Conservation (phyloP, 2,329 filamentous ascomycete genomes). For the Cladophialophora immunda region DNA sequence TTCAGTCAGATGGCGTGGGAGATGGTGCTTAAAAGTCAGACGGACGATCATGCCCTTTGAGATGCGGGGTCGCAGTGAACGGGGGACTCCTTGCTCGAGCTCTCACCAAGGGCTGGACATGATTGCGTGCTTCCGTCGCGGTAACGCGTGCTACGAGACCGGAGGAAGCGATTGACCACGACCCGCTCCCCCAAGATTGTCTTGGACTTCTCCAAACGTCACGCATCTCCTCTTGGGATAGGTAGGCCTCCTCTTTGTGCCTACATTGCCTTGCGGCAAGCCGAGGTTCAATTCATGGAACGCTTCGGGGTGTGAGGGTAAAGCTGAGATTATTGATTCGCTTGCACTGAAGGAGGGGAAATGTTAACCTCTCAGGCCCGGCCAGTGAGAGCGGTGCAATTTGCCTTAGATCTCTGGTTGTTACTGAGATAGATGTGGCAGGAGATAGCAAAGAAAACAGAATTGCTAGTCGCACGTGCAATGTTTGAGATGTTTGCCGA, state of each 20-base stretch:
- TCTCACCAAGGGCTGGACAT: neutral
- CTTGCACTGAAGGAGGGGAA: neutral
- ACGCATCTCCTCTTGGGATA: neutral
- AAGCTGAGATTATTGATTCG: neutral
- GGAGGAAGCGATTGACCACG: neutral
- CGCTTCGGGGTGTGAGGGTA: slow-evolving; percentile 39
- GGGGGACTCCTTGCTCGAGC: neutral
- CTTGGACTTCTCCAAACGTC: neutral
- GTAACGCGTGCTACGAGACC: neutral
- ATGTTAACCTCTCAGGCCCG: neutral
- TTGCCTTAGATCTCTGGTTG: too few species aligned
- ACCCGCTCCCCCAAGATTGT: neutral
- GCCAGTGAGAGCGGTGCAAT: neutral
- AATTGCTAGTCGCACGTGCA: neutral
- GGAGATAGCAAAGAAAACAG: too few species aligned
- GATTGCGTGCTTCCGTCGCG: neutral
- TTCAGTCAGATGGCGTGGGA: neutral
- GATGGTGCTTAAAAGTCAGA: neutral
- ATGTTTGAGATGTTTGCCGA: neutral
- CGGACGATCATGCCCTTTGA: neutral
- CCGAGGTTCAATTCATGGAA: slow-evolving; percentile 1
- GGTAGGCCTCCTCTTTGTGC: neutral
- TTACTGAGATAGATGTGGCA: too few species aligned
- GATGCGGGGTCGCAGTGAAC: neutral
- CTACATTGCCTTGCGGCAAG: slow-evolving; percentile 1